phyloP scores from a whole-genome alignment of 2,329 filamentous ascomycete species.

The Colletotrichum musae region DNA sequence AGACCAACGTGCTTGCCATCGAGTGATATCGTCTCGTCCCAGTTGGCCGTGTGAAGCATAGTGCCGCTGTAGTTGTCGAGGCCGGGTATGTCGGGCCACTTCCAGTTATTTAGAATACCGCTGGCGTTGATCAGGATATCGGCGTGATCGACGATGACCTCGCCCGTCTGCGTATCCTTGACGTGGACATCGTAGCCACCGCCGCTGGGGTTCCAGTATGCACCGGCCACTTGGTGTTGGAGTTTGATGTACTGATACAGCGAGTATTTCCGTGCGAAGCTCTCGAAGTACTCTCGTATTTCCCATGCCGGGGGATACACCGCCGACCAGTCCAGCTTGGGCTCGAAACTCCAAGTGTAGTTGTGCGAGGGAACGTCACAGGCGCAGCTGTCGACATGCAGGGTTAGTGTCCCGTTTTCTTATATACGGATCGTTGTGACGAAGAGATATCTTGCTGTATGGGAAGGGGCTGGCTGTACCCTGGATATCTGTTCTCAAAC shows the following conservation, averaged over 20 bases:
- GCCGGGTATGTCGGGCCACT: slow-evolving; percentile 65
- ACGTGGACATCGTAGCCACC: slow-evolving; percentile 54
- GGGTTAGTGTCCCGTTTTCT: neutral
- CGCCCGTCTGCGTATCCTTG: slow-evolving; percentile 48
- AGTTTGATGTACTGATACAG: slow-evolving; percentile 52
- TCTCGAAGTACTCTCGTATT: slow-evolving; percentile 62
- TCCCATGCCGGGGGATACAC: slow-evolving; percentile 59
- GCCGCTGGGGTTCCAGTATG: slow-evolving; percentile 53
- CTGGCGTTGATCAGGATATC: slow-evolving; percentile 64
- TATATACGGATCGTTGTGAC: neutral
- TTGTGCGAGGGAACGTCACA: slow-evolving; percentile 67
- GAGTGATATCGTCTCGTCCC: slow-evolving; percentile 60
- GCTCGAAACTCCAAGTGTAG: slow-evolving; percentile 66
- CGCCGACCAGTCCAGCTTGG: slow-evolving; percentile 70
- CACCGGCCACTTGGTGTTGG: slow-evolving; percentile 46
- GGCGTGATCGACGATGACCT: slow-evolving; percentile 54
- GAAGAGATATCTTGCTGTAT: neutral
- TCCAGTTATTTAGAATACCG: slow-evolving; percentile 67
- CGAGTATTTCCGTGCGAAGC: slow-evolving; percentile 56
- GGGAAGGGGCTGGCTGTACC: slow-evolving; percentile 44
- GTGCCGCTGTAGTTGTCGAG: slow-evolving; percentile 62
- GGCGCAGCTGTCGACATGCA: slow-evolving; percentile 51
- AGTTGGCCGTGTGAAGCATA: slow-evolving; percentile 68
- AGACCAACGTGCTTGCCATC: slow-evolving; percentile 56
- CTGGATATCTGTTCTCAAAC: slow-evolving; percentile 65